Percentiles rank a stretch among this genome's conserved stretches.
Conservation (phyloP, 805 yeast genomes). For the Metschnikowia aberdeeniae region DNA sequence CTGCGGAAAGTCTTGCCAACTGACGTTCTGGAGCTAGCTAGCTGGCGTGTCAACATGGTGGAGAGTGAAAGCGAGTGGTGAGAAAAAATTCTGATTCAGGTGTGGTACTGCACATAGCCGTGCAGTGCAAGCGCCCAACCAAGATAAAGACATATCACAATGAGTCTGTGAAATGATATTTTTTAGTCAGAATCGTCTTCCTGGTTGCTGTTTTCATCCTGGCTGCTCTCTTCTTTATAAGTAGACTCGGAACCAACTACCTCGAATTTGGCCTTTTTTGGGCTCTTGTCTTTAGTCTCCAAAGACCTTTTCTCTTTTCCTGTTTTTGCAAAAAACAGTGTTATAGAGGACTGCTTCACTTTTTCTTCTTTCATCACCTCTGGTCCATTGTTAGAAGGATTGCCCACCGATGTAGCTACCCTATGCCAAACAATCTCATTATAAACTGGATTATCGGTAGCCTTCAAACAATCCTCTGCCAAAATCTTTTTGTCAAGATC, state of each 20-base stretch:
- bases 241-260: neutral
- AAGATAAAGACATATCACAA: too few relatives aligned
- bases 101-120: neutral
- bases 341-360: slow-evolving; percentile 14
- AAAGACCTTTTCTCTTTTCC: neutral
- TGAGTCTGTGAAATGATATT: too few relatives aligned
- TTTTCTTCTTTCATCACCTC: slow-evolving; percentile 29
- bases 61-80: neutral
- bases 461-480: slow-evolving; percentile 35
- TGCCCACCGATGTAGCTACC: slow-evolving; percentile 65
- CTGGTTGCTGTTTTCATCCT: slow-evolving; percentile 2
- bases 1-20: slow-evolving; percentile 4
- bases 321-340: slow-evolving; percentile 12
- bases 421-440: slow-evolving; percentile 45
- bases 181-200: neutral
- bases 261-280: slow-evolving; percentile 1
- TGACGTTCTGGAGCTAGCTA: neutral
- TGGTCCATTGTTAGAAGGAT: slow-evolving; percentile 43
- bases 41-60: slow-evolving; percentile 4
- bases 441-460: slow-evolving; percentile 28
- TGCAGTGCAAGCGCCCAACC: neutral
- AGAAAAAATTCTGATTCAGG: slow-evolving; percentile 1
- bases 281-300: neutral
- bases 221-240: neutral
- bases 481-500: slow-evolving; percentile 38